phyloP scores from a whole-genome alignment of 352 stramenopile species.

The Pythium angustatum region DNA sequence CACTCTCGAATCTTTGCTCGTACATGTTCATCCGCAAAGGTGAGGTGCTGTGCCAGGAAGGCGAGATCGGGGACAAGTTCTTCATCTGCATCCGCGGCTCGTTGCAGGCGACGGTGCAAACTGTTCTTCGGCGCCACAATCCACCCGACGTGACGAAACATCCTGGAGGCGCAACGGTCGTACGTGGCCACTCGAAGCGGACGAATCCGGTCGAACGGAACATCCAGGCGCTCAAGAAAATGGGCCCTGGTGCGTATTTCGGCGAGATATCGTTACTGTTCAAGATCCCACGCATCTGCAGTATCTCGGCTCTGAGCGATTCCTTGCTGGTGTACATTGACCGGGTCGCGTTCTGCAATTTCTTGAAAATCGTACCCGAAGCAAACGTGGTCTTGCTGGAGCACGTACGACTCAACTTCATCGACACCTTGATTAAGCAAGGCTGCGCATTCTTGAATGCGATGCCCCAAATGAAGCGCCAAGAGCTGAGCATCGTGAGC shows the following conservation, averaged over 20 bases:
- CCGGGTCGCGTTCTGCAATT: slow-evolving; percentile 65
- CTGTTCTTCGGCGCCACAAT: background rate
- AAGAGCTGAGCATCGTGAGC: slow-evolving; percentile 58
- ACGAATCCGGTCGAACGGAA: slow-evolving; percentile 25
- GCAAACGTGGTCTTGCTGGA: slow-evolving; percentile 54
- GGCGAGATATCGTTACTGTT: slow-evolving; percentile 75
- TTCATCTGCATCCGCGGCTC: slow-evolving; percentile 70
- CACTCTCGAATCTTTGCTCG: slow-evolving; percentile 67
- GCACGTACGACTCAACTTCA: slow-evolving; percentile 60
- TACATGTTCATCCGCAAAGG: slow-evolving; percentile 58
- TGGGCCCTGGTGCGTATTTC: slow-evolving; percentile 63
- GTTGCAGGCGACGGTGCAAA: slow-evolving; percentile 48
- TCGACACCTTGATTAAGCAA: slow-evolving; percentile 63
- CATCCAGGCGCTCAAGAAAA: slow-evolving; percentile 55
- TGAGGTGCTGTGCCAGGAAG: slow-evolving; percentile 54
- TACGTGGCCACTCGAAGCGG: background rate
- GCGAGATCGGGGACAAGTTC: slow-evolving; percentile 62
- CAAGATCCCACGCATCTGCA: slow-evolving; percentile 67
- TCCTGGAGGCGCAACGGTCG: background rate
- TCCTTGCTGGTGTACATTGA: slow-evolving; percentile 73
- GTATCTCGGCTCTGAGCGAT: slow-evolving; percentile 59
- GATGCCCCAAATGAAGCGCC: slow-evolving; percentile 51
- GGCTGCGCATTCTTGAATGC: slow-evolving; percentile 53
- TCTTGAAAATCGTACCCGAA: slow-evolving; percentile 67
- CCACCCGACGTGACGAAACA: background rate